Evolutionary conservation across 257 asterid genomes (phyloP), one percentile per base, ranked within the genome.

Genomic region (Solanum sejunctum): DNA sequence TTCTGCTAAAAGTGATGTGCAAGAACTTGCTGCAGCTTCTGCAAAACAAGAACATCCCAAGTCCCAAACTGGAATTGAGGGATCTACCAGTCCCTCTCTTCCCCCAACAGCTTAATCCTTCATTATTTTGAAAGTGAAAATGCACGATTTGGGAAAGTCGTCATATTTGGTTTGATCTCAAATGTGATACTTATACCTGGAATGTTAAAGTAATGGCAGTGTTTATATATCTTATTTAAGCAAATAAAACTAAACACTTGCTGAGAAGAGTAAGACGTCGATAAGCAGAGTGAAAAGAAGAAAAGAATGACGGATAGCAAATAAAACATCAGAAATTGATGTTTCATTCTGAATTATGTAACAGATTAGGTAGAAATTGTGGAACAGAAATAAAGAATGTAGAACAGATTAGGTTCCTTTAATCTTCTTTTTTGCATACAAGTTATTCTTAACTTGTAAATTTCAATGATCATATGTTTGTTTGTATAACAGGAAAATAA

Each of bases 81-180:
- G 69, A 83, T 45, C 69, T 4, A 73, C 86, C 36, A 88, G 84
- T 72, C 85, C 91, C n/a, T 36, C 88, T n/a, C 11, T 77, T 87
- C 90, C 87, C 89, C 91, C 70, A 83, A 86, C 87, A 90, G 92
- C 12, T 87, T 84, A 89, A 89, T 85, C 88, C 91, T 87, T 49
- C 61, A 69, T 43, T 84, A 70, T 70, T 54, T 70, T 61, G 10
- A 71, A 28, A 57, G 64, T 49, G 79, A 26, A 26, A 26, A 26
- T 26, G 66, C n/a, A n/a, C n/a, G n/a, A 26, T 10, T 84, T 71
- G 28, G n/a, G 26, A 39, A 70, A 71, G 54, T 70, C 41, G 10
- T 43, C n/a, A 21, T 69, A 6, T 39, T 51, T 8, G 16, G 49
- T 61, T 15, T 43, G 54, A 70, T 70, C 77, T 72, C 2, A 15